Evolutionary conservation across 2,329 filamentous ascomycete genomes (phyloP), one percentile per base, ranked within the genome.

Genomic region (Westerdykella aurantiaca): DNA sequence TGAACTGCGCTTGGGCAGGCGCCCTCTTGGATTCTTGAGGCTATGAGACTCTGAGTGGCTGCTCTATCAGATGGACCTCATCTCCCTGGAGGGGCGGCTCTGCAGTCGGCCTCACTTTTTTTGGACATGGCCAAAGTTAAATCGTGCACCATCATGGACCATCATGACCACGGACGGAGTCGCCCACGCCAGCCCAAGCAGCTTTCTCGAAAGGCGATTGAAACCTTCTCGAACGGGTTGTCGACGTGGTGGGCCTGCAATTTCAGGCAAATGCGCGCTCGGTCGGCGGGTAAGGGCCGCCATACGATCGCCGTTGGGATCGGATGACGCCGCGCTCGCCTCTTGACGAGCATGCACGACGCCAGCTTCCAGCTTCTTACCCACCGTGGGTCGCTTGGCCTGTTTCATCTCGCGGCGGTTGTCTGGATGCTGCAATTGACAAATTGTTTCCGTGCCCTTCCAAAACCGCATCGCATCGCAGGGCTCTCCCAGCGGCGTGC

Each of bases 361-460:
- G 29, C 37, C 40, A 9, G 11, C 9, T 12, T 29, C 25, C 25
- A 29, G 11, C 25, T 29, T 12, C 4, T 4, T 21, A 21, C 18
- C 18, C 18, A 21, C 18, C 18, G 18, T 29, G 10, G 9, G 25
- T 9, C 25, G 25, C 25, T 29, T 29, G 48, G 50, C 46, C 52
- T 55, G 63, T 65, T 65, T 64, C 59, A 62, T 53, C 45, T 56
- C 23, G 49, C 60, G 57, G 54, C 39, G 41, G 37, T 42, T 38
- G 35, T 48, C 12, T 31, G 13, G 9, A 29, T 12, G 11, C 25
- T 29, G 25, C 25, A 29, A 29, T 29, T 29, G 25, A 29, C 25
- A 29, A 29, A 29, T 29, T 29, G 25, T 29, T 29, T 29, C 25
- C 25, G 10, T 21, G 25, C 25, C 25, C 25, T 29, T 29, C 25